Evolutionary conservation across 768 basidiomycete genomes (phyloP).

Genomic region (Macrolepiota albuminosa): DNA sequence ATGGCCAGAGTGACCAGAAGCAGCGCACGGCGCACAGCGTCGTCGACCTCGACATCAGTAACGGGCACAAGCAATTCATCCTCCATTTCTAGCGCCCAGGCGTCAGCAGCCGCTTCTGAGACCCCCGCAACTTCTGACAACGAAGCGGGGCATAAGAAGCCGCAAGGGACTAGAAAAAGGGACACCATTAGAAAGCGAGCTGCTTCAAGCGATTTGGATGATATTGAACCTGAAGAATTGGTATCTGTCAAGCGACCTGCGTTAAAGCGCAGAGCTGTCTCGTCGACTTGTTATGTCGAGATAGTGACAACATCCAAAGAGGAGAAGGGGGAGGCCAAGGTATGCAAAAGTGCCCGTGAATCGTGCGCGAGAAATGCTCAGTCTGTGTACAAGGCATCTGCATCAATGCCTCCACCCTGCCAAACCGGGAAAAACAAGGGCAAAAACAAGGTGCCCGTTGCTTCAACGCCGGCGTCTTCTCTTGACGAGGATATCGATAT

Average conservation of each 20-base stretch:
- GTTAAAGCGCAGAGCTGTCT: constrained; percentile 30
- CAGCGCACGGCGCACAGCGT: constrained; percentile 22
- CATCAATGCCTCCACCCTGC: neutral
- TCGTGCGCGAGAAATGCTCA: neutral
- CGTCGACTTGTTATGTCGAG: constrained; percentile 29
- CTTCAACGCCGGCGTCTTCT: constrained; percentile 20
- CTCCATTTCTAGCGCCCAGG: constrained; percentile 44
- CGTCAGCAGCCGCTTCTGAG: constrained; percentile 37
- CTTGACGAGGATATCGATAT: constrained; percentile 26
- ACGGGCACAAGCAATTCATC: constrained; percentile 42
- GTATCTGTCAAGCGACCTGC: constrained; percentile 21
- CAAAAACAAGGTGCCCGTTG: constrained; percentile 33
- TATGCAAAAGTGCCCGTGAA: constrained; percentile 7
- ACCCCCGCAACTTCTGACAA: constrained; percentile 54
- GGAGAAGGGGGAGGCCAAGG: constrained; percentile 20
- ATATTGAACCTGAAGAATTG: constrained; percentile 18
- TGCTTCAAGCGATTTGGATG: constrained; percentile 19
- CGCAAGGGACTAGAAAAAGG: constrained; percentile 14
- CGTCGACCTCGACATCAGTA: constrained; percentile 34
- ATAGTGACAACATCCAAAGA: constrained; percentile 20
- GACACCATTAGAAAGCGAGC: constrained; percentile 18
- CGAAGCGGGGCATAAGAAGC: constrained; percentile 19
- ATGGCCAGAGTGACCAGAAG: constrained; percentile 33
- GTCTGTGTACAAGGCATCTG: constrained; percentile 12
- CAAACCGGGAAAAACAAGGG: constrained; percentile 21